phyloP scores from a whole-genome alignment of 1,139 yeast species.

The Meyerozyma carpophila region DNA sequence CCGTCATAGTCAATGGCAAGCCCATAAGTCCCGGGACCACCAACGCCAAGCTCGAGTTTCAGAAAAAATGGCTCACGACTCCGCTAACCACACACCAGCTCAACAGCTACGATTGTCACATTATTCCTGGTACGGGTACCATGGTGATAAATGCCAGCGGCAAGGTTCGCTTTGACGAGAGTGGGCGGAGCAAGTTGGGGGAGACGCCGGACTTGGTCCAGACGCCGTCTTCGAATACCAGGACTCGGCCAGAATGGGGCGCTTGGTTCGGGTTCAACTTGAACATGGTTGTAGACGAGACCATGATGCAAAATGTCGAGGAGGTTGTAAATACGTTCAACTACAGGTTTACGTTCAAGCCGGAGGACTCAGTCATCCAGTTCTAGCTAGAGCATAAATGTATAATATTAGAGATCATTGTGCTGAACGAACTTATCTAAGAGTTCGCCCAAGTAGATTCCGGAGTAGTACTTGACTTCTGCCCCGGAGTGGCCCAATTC shows the following conservation, averaged over 20 bases:
- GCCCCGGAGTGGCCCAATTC: slow-evolving; percentile 20
- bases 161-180: slow-evolving; percentile 70
- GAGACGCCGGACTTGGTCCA: slow-evolving; percentile 47
- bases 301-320: slow-evolving; percentile 36
- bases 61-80: slow-evolving; percentile 57
- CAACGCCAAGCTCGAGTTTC: slow-evolving; percentile 49
- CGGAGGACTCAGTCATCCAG: slow-evolving; percentile 48
- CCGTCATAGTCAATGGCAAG: slow-evolving; percentile 58
- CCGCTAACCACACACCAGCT: slow-evolving; percentile 62
- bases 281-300: slow-evolving; percentile 54
- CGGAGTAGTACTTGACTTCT: slow-evolving; percentile 23
- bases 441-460: slow-evolving; percentile 28
- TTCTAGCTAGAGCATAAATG: slow-evolving; percentile 12
- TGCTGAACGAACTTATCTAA: slow-evolving; percentile 24
- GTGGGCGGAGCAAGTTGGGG: slow-evolving; percentile 60
- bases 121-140: slow-evolving; percentile 64
- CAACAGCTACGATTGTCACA: slow-evolving; percentile 60
- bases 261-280: slow-evolving; percentile 65
- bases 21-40: slow-evolving; percentile 43
- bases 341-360: slow-evolving; percentile 61
- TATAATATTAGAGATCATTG: neutral
- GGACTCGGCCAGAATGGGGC: slow-evolving; percentile 48
- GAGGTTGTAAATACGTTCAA: slow-evolving; percentile 54
- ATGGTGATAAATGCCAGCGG: slow-evolving; percentile 52
- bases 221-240: slow-evolving; percentile 8